Evolutionary conservation across 1,284 basidiomycete species (phyloP).

Genomic region (Irpex rosettiformis): DNA sequence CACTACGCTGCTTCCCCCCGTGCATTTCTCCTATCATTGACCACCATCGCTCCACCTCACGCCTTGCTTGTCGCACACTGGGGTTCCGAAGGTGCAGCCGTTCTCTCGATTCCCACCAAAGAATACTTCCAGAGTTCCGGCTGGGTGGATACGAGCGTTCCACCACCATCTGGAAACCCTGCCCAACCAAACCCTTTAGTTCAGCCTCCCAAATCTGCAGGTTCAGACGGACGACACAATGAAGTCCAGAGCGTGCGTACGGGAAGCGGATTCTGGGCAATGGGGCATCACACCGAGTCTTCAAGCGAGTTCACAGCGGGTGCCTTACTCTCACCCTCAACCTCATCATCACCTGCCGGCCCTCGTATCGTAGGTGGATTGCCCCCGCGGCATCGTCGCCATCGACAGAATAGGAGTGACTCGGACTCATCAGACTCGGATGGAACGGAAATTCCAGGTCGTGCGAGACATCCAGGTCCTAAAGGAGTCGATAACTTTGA

Average conservation of each 20-base stretch:
- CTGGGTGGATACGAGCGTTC: conserved; percentile 44
- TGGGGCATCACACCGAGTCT: conserved; percentile 51
- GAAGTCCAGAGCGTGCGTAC: conserved; percentile 57
- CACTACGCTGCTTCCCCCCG: conserved; percentile 62
- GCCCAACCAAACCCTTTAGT: not conserved
- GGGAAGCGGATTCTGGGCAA: conserved; percentile 74
- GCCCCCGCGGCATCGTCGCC: conserved; percentile 20
- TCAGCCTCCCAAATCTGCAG: not conserved
- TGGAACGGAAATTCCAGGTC: conserved; percentile 42
- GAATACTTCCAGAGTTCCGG: conserved; percentile 82
- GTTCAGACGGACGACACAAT: conserved; percentile 6
- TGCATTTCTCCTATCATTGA: conserved; percentile 69
- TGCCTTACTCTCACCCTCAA: conserved; percentile 19
- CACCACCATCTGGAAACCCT: not conserved
- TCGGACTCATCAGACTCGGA: conserved; percentile 44
- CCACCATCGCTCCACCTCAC: conserved; percentile 61
- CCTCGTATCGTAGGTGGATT: conserved; percentile 13
- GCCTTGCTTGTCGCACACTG: conserved; percentile 77
- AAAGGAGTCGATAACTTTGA: not conserved
- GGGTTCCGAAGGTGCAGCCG: conserved; percentile 71
- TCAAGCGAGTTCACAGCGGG: conserved; percentile 52
- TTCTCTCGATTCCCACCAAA: conserved; percentile 74
- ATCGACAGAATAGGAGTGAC: conserved; percentile 38
- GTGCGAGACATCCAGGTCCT: conserved; percentile 15
- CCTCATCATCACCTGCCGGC: conserved; percentile 10